Evolutionary conservation across 2,329 filamentous ascomycete genomes (phyloP), one percentile per base, ranked within the genome.

Genomic region (Neocatenulostroma microsporum): DNA sequence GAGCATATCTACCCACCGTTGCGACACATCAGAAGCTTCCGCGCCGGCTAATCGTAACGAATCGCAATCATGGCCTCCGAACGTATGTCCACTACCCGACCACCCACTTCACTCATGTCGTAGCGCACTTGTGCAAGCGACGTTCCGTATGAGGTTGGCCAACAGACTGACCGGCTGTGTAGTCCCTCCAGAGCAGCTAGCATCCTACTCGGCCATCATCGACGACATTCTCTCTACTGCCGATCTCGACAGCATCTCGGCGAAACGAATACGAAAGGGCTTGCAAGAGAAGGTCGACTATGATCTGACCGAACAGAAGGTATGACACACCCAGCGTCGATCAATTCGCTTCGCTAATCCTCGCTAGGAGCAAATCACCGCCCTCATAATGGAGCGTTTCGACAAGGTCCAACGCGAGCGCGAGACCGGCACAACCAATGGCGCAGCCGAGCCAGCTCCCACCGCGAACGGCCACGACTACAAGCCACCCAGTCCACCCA

Each of bases 241-340:
- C 53, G 76, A 81, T 50, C 63, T 81, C 20, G 74, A 74, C 45
- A 79, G 74, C 36, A 73, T 81, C 46, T 78, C 77, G 23, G 74
- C 75, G 41, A 81, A 81, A 62, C 68, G 69, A 49, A 79, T 81
- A 57, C 73, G 76, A 46, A 77, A 75, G 57, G 73, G 72, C 19
- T 63, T 81, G 26, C 74, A 80, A 54, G 73, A 73, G 50, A 63
- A 62, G 42, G 69, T 80, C 36, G 69, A 72, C 51, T 66, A 76
- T 63, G 76, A 81, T 58, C 69, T 80, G 48, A 69, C 72, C 35
- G 67, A 69, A 34, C 70, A 78, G 49, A 81, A 81, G 69, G 77
- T 78, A 55, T n/a, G n/a, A n/a, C n/a, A n/a, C n/a, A n/a, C n/a
- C n/a, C n/a, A n/a, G n/a, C n/a, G n/a, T n/a, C n/a, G n/a, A n/a